A percentile compares a stretch with the other conserved stretches of the same genome.
Evolutionary conservation across 2,329 filamentous ascomycete species (phyloP).

Genomic region (Arthrobotrys iridis): DNA sequence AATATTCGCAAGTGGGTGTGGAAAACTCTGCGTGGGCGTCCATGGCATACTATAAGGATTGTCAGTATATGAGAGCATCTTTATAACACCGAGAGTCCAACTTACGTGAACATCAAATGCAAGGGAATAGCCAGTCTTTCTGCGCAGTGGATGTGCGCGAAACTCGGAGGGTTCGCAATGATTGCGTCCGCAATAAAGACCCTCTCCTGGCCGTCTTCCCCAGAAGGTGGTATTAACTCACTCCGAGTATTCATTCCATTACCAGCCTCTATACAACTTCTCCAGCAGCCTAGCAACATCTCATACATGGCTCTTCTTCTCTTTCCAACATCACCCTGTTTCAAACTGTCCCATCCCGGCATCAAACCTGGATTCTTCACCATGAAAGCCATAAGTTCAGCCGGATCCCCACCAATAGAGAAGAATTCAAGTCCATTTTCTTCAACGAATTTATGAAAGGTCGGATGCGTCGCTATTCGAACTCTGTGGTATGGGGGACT

Average conservation of each 20-base stretch:
- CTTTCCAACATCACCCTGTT: slow-evolving; percentile 79
- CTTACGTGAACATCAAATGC: slow-evolving; percentile 90
- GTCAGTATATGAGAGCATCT: background rate
- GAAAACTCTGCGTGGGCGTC: slow-evolving; percentile 84
- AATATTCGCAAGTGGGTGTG: slow-evolving; percentile 86
- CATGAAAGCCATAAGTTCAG: slow-evolving; percentile 87
- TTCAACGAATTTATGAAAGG: slow-evolving; percentile 74
- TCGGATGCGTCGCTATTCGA: slow-evolving; percentile 76
- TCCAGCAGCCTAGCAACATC: slow-evolving; percentile 86
- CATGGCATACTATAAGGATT: slow-evolving; percentile 77
- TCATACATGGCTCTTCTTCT: slow-evolving; percentile 78
- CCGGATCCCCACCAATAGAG: slow-evolving; percentile 78
- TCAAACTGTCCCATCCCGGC: slow-evolving; percentile 80
- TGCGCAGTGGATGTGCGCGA: slow-evolving; percentile 78
- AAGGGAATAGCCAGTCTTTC: slow-evolving; percentile 79
- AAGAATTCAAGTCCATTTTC: slow-evolving; percentile 80
- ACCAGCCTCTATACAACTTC: slow-evolving; percentile 77
- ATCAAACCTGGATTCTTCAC: slow-evolving; percentile 87
- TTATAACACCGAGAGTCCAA: slow-evolving; percentile 54
- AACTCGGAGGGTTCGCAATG: slow-evolving; percentile 80
- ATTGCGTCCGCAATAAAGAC: slow-evolving; percentile 82
- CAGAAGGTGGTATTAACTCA: slow-evolving; percentile 53
- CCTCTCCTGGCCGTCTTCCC: slow-evolving; percentile 53
- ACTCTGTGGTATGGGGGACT: slow-evolving; percentile 75
- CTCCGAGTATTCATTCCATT: slow-evolving; percentile 57